A percentile compares a stretch with the other conserved stretches of the same genome.
Conservation (phyloP, 2,329 filamentous ascomycete genomes). For the Ilyonectria mors-panacis region DNA sequence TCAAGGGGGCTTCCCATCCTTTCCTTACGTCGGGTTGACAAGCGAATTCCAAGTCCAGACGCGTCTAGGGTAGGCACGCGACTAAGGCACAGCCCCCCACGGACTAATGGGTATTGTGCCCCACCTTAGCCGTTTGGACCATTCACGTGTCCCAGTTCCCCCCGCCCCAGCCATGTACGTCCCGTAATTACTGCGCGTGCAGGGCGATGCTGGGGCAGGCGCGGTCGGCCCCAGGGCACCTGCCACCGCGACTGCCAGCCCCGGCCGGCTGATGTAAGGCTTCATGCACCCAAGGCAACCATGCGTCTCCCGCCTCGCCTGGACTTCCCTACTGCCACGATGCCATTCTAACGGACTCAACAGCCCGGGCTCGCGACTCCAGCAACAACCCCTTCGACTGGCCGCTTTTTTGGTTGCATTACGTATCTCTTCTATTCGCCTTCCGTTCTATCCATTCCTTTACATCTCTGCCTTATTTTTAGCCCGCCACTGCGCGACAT, state of each 20-base stretch:
- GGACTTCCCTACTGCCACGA: slow-evolving; percentile 43
- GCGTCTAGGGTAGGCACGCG: slow-evolving; percentile 25
- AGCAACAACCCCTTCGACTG: slow-evolving; percentile 19
- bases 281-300: slow-evolving; percentile 31
- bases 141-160: slow-evolving; percentile 5
- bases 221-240: not conserved
- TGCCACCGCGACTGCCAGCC: slow-evolving; percentile 9
- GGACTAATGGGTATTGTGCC: slow-evolving; percentile 26
- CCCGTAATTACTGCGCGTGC: slow-evolving; percentile 12
- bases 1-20: not conserved
- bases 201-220: slow-evolving; percentile 1
- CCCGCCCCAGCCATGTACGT: slow-evolving; percentile 33
- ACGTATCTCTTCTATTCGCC: slow-evolving; percentile 24
- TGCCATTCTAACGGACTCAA: slow-evolving; percentile 39
- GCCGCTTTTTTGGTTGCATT: slow-evolving; percentile 20
- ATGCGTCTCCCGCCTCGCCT: slow-evolving; percentile 38
- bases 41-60: not conserved
- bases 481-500: slow-evolving; percentile 45
- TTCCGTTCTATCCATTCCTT: slow-evolving; percentile 40
- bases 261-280: slow-evolving; percentile 34
- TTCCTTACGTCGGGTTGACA: not conserved
- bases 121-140: slow-evolving; percentile 26
- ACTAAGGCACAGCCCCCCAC: slow-evolving; percentile 38
- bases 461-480: slow-evolving; percentile 27
- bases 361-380: slow-evolving; percentile 19